A percentile compares a stretch with the other conserved stretches of the same genome.
Evolutionary conservation across 2,329 filamentous ascomycete genomes (phyloP).

Genomic region (Chaetomium globosum): DNA sequence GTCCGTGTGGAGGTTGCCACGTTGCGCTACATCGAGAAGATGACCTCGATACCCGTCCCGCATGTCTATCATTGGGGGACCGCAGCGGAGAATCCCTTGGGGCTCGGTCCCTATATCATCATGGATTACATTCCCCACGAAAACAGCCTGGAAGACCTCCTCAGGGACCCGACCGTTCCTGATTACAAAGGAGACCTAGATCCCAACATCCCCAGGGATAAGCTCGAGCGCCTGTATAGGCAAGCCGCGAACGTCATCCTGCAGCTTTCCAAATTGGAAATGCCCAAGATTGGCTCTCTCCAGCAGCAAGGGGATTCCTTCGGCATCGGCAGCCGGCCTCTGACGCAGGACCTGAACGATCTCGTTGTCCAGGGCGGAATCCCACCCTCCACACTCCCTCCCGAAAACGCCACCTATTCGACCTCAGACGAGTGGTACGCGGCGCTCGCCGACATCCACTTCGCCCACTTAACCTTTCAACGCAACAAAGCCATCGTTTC

Average conservation of each 20-base stretch:
- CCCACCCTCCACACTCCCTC: constrained; percentile 33
- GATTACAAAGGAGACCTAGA: not conserved
- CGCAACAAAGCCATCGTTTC: constrained; percentile 45
- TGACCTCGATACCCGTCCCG: constrained; percentile 22
- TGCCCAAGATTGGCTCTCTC: constrained; percentile 47
- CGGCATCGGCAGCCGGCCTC: constrained; percentile 41
- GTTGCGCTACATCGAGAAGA: constrained; percentile 19
- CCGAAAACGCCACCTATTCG: constrained; percentile 33
- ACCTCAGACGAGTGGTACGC: constrained; percentile 43
- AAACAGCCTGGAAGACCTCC: not conserved
- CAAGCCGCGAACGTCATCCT: constrained; percentile 18
- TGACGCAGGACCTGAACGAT: constrained; percentile 50
- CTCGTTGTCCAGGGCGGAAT: constrained; percentile 37
- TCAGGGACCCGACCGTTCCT: not conserved
- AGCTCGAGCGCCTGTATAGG: constrained; percentile 14
- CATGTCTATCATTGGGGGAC: constrained; percentile 23
- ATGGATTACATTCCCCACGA: constrained; percentile 8
- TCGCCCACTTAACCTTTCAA: constrained; percentile 47
- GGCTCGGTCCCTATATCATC: constrained; percentile 15
- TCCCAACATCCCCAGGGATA: constrained; percentile 10
- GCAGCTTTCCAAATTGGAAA: constrained; percentile 30
- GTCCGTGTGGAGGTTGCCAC: constrained; percentile 13
- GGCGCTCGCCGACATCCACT: constrained; percentile 45
- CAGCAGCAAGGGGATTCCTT: constrained; percentile 37
- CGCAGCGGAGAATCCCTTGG: constrained; percentile 16